Evolutionary conservation across 176 grass and related monocot genomes (phyloP), one percentile per base, ranked within the genome.

Genomic region (Rhynchospora tenuis): DNA sequence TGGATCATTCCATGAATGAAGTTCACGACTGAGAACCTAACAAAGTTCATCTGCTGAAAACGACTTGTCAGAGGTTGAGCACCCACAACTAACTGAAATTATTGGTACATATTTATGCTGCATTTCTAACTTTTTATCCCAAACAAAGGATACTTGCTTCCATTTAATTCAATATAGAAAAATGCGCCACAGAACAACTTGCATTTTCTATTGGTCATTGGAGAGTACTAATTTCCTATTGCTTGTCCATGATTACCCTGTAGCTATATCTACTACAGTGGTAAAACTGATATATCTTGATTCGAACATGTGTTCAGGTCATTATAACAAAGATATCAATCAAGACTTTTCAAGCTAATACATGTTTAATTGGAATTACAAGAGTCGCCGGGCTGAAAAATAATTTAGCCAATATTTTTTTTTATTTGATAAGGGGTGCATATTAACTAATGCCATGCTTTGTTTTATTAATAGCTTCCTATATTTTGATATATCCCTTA

Each of bases 41-140:
- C 80, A 82, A 82, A 50, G 80, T 65, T 65, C 80, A 82, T 81
- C 80, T 82, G 80, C 31, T 81, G 78, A 81, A 23, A 64, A 46
- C 24, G 58, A 81, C 78, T 63, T 48, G 33, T 46, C n/a, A 13
- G 26, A 64, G 50, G 48, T 31, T 19, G 50, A 55, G 73, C 73
- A 77, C 73, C 50, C 50, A 31, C 73, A 81, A 81, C 56, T 63
- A 63, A 64, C n/a, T 61, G 13, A 46, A 81, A 64, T 81, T 63
- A 81, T 62, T 64, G 31, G 64, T 64, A 61, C 5, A 4, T 44
- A 57, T 19, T 31, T 63, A 24, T 47, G 12, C 3, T 62, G 54
- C 22, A 63, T 81, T 20, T 80, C 10, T 50, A 4, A 5, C 5
- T 50, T 50, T 46, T 24, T 16, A 26, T 19, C 10, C n/a, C 15